Evolutionary conservation across 768 basidiomycete genomes (phyloP).

Genomic region (Tulasnella sp.): DNA sequence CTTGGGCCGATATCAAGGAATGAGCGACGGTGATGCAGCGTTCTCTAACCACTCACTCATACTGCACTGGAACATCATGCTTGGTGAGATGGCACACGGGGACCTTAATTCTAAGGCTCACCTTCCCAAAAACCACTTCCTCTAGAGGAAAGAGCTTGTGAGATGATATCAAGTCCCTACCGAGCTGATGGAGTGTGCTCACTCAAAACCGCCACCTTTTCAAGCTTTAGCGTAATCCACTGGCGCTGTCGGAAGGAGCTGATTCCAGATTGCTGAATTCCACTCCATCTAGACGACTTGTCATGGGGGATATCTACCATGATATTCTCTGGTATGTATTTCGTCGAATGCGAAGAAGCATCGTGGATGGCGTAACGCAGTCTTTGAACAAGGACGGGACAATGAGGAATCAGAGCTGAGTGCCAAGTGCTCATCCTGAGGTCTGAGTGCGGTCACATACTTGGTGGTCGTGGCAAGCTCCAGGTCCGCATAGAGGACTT

Average conservation of each 20-base stretch:
- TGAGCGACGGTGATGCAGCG: background rate
- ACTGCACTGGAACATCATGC: background rate
- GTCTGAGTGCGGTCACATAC: background rate
- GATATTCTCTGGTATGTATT: slow-evolving; percentile 3
- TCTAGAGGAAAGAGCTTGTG: background rate
- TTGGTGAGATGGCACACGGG: background rate
- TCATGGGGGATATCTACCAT: background rate
- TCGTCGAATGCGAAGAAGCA: background rate
- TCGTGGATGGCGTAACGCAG: background rate
- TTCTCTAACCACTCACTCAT: background rate
- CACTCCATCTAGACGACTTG: slow-evolving; percentile 2
- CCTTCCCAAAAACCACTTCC: slow-evolving; percentile 1
- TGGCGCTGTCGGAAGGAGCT: background rate
- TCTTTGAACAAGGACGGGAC: background rate
- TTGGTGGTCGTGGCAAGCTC: background rate
- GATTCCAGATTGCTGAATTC: background rate
- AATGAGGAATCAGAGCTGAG: background rate
- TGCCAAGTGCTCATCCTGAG: background rate
- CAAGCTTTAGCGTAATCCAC: slow-evolving; percentile 2
- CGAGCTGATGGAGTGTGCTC: background rate
- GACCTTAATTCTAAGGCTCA: background rate
- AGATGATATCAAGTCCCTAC: background rate
- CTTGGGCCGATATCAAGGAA: background rate
- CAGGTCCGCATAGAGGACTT: background rate
- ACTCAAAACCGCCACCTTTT: background rate